These are phyloP conservation scores for Fomes fomentarius DNA, from an alignment of 1,284 basidiomycete genomes.

Conservation along the genomic window DNA sequence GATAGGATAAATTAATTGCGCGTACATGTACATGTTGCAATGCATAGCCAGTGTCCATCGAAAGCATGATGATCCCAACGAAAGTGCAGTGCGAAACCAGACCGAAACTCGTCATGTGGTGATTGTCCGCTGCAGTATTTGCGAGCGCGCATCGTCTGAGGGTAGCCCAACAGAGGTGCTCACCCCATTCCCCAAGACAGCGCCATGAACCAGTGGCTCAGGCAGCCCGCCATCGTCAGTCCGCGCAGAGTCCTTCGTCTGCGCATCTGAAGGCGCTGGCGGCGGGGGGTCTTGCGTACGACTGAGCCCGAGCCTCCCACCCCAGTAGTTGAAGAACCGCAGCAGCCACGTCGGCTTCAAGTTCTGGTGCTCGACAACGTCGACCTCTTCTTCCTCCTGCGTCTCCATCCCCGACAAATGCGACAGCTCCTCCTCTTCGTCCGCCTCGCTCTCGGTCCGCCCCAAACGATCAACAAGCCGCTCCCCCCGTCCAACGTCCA, in stretches of 20 bases:
- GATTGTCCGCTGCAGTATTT: constrained; percentile 17
- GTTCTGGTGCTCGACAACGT: constrained; percentile 56
- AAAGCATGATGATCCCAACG: constrained; percentile 13
- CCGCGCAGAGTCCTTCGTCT: neutral
- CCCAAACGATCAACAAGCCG: constrained; percentile 67
- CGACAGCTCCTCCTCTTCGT: constrained; percentile 62
- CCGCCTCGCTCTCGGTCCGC: constrained; percentile 74
- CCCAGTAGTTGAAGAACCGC: constrained; percentile 75
- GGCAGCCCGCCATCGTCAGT: neutral
- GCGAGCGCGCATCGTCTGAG: constrained; percentile 7
- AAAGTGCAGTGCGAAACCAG: neutral
- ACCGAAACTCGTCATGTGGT: constrained; percentile 7
- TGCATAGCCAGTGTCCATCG: constrained; percentile 22
- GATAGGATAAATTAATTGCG: constrained; percentile 28
- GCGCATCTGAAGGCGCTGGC: constrained; percentile 13
- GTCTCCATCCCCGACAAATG: constrained; percentile 31
- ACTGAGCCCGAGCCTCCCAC: constrained; percentile 42
- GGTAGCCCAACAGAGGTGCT: constrained; percentile 20
- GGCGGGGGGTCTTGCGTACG: constrained; percentile 17
- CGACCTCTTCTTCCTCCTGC: constrained; percentile 50
- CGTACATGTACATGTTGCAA: constrained; percentile 31
- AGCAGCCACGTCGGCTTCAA: constrained; percentile 77
- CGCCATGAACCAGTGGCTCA: neutral
- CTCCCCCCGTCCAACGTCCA: constrained; percentile 67
- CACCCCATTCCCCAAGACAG: constrained; percentile 3